Evolutionary conservation across 1,284 basidiomycete genomes (phyloP).

Genomic region (Ganoderma lucidum): DNA sequence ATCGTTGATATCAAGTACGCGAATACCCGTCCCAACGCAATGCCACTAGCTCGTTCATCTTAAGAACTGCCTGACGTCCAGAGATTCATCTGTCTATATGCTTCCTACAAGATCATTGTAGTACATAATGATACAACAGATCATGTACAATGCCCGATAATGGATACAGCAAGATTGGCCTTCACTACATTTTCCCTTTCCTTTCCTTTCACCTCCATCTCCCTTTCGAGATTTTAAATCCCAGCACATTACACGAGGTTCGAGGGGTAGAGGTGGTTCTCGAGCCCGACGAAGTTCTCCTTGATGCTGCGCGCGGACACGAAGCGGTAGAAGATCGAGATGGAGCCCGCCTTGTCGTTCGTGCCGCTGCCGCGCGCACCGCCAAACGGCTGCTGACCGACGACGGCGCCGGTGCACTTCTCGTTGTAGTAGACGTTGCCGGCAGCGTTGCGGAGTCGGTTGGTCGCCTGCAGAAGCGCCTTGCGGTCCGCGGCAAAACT

Average conservation of each 20-base stretch:
- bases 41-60: too few species aligned
- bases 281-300: conserved; percentile 89
- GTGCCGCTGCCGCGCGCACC: conserved; percentile 94
- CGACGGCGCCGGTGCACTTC: conserved; percentile 95
- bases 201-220: not conserved
- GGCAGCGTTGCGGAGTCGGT: conserved; percentile 84
- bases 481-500: conserved; percentile 87
- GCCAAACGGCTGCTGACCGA: conserved; percentile 97
- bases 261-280: conserved; percentile 85
- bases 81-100: too few species aligned
- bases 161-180: conserved; percentile 19
- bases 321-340: conserved; percentile 91
- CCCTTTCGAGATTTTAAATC: not conserved
- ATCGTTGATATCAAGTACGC: too few species aligned
- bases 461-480: conserved; percentile 79
- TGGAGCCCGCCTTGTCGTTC: conserved; percentile 97
- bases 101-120: not conserved
- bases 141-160: conserved; percentile 13
- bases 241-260: conserved; percentile 66
- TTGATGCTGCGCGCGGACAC: conserved; percentile 94
- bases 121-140: conserved; percentile 1
- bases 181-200: conserved; percentile 7
- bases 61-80: too few species aligned
- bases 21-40: too few species aligned
- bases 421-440: conserved; percentile 97